phyloP scores from a whole-genome alignment of 2,329 filamentous ascomycete species.

The Blastomyces gilchristii region DNA sequence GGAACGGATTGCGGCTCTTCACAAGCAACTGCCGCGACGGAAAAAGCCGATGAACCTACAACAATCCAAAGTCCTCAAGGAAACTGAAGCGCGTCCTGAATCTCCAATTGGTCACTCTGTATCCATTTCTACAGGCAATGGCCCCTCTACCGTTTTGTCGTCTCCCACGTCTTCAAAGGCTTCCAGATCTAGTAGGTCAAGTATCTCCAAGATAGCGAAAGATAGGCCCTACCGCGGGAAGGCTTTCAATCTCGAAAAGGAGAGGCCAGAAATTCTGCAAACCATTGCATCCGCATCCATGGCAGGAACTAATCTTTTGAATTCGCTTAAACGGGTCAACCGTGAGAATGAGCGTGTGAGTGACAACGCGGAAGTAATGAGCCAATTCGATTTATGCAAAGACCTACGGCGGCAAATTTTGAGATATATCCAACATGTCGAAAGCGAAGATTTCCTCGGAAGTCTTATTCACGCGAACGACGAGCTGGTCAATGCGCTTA shows the following conservation, averaged over 20 bases:
- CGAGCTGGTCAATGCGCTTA: constrained; percentile 83
- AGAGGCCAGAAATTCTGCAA: constrained; percentile 77
- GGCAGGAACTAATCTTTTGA: constrained; percentile 80
- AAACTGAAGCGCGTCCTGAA: constrained; percentile 51
- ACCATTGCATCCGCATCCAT: constrained; percentile 85
- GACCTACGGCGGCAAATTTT: constrained; percentile 71
- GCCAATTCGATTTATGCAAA: constrained; percentile 80
- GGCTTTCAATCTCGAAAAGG: constrained; percentile 73
- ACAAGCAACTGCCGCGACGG: constrained; percentile 55
- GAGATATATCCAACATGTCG: constrained; percentile 85
- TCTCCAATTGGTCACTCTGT: constrained; percentile 30
- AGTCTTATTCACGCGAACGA: constrained; percentile 89
- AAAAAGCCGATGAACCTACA: constrained; percentile 67
- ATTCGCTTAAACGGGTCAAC: constrained; percentile 81
- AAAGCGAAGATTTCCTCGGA: constrained; percentile 84
- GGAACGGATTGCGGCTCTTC: constrained; percentile 66
- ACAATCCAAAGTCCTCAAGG: constrained; percentile 70
- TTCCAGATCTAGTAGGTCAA: constrained; percentile 19
- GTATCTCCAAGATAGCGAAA: constrained; percentile 40
- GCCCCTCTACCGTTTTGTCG: constrained; percentile 29
- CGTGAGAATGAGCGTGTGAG: constrained; percentile 80
- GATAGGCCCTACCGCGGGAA: constrained; percentile 45
- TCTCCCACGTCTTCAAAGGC: constrained; percentile 22
- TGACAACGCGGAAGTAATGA: constrained; percentile 63
- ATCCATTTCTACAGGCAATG: constrained; percentile 30